phyloP scores from a whole-genome alignment of 1,284 basidiomycete genomes.

The Apiotrichum akiyoshidainum region DNA sequence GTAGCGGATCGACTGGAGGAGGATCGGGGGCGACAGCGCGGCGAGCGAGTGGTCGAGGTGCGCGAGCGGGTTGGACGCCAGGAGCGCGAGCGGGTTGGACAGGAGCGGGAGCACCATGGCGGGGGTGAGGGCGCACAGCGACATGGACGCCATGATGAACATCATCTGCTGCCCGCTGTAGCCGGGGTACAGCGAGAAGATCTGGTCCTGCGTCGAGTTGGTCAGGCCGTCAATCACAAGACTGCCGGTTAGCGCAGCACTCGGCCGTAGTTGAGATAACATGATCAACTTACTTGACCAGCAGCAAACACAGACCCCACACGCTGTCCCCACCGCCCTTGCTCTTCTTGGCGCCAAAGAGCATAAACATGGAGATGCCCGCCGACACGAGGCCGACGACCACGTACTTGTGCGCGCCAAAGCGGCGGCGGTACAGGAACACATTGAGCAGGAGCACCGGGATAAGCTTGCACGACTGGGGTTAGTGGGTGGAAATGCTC shows the following conservation, averaged over 20 bases:
- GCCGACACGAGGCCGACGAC: slow-evolving; percentile 87
- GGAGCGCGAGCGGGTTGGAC: slow-evolving; percentile 29
- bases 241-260: slow-evolving; percentile 59
- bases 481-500: background rate
- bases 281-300: slow-evolving; percentile 44
- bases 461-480: slow-evolving; percentile 78
- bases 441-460: slow-evolving; percentile 59
- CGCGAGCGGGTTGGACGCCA: slow-evolving; percentile 51
- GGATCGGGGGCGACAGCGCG: slow-evolving; percentile 60
- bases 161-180: slow-evolving; percentile 92
- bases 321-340: slow-evolving; percentile 43
- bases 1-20: slow-evolving; percentile 69
- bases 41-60: slow-evolving; percentile 12
- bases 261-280: no score
- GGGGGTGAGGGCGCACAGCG: slow-evolving; percentile 60
- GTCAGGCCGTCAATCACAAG: slow-evolving; percentile 87
- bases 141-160: slow-evolving; percentile 83
- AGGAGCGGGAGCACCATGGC: slow-evolving; percentile 55
- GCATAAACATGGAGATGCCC: slow-evolving; percentile 96
- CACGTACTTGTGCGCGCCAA: slow-evolving; percentile 89
- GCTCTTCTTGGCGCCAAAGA: slow-evolving; percentile 55
- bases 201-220: slow-evolving; percentile 98
- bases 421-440: slow-evolving; percentile 72
- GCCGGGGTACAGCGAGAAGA: slow-evolving; percentile 60
- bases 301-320: slow-evolving; percentile 42